Base-by-base conservation (phyloP, 495 filamentous ascomycete species). In the Ascobolus immersus region DNA sequence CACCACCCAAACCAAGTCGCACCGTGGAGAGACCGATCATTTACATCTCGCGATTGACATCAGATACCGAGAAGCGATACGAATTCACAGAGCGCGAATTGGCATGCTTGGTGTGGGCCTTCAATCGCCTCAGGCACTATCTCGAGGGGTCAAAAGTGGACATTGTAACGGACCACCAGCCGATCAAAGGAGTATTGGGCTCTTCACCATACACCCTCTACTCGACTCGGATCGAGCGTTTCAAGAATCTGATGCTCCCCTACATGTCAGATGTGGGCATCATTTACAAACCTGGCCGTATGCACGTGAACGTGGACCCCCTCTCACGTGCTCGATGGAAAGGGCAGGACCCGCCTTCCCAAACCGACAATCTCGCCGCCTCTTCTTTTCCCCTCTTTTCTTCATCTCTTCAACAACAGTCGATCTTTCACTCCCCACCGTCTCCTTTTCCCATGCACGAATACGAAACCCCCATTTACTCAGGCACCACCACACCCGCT, bases 1-100 rank as follows among this genome's bases (percentile, higher is more conserved):
- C 7, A 5, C 8, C 14, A 8, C 28, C 28, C 13, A 14, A 5
- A 6, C 6, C 11, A 37, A 26, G 35, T 11, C 4, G 20, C 13
- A 9, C 14, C 5, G n/a, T 37, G 3, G 35, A 37, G 17, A 13
- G 35, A 17, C 35, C 35, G n/a, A 19, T 37, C 10, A 6, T 31
- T 12, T 37, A 37, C 27, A 31, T 37, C 5, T 28, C 35, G 11
- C 11, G 35, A 1, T 12, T n/a, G 5, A 37, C 26, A 8, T 29
- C 28, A 14, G 4, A 9, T 2, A 29, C 21, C 18, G 35, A 37
- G 17, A 13, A n/a, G n/a, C 13, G n/a, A 4, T 30, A 37, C 26
- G 35, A 30, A 9, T 27, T 26, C 21, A 37, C 26, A 4, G 35
- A 37, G 13, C 14, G 26, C 5, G 35, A 37, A 13, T 26, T 37